Base-by-base conservation (phyloP, 1,139 yeast genomes). In the Geotrichum candidum region DNA sequence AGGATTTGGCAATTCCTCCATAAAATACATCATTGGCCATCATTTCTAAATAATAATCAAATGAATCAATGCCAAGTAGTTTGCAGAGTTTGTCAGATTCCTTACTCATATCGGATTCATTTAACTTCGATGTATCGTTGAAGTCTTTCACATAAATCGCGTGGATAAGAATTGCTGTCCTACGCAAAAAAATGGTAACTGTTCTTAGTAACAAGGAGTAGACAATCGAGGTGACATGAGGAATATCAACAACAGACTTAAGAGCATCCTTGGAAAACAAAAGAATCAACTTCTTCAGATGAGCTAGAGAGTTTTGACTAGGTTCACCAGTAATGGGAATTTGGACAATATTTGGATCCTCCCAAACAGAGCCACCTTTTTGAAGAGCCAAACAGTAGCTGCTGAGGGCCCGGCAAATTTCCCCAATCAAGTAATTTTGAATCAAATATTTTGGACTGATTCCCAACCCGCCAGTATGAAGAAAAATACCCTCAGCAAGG, bases 171-270 rank as follows among this genome's bases (percentile, higher is more conserved):
- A 90, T 82, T 1, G 90, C 82, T 4, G 84, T 78, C 67, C 85
- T 82, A 66, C 97, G 80, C 66, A 89, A 76, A 67, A 87, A 88
- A 18, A 92, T 90, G 0, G 88, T 82, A 6, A 81, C 73, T 0
- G 85, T 74, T 68, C 84, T 84, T 18, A 82, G 72, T 51, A 87
- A 62, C 82, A 88, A 78, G 0, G 88, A 77, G 68, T 80, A 84
- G 1, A 86, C 67, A 22, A 53, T 18, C 15, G 48, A 18, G 22
- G 11, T n/a, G 18, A 41, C 48, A n/a, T 41, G 48, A n/a, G 18
- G 48, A n/a, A 18, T 41, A 1, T n/a, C 10, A 41, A 15, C 3
- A 15, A 7, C 23, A 18, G 48, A 5, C 18, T 41, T 41, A 10
- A 41, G 18, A 41, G 10, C 23, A 15, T 41, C 48, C 3, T 41